Evolutionary conservation across 495 filamentous ascomycete genomes (phyloP).

Genomic region (Aspergillus conjunctus): DNA sequence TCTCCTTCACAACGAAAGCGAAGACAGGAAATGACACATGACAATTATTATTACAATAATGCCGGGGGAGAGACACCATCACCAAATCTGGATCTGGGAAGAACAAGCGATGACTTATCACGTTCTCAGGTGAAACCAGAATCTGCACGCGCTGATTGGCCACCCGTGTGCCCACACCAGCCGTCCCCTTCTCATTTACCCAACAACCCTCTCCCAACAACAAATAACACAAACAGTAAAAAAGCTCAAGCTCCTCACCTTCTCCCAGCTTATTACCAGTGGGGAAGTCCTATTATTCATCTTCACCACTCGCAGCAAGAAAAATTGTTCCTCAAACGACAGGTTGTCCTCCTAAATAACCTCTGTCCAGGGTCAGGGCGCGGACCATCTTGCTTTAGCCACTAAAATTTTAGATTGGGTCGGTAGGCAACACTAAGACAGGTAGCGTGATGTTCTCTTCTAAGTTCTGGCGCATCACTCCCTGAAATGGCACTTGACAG

Average conservation of each 20-base stretch:
- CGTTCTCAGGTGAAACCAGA: not conserved
- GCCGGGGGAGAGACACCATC: not conserved
- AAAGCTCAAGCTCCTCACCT: not conserved
- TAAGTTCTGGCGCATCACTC: slow-evolving; percentile 7
- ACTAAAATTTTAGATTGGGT: slow-evolving; percentile 9
- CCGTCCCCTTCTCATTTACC: slow-evolving; percentile 3
- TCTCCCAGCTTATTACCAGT: slow-evolving; percentile 1
- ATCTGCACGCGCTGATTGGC: slow-evolving; percentile 12
- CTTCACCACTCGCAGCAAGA: not conserved
- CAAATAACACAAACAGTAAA: not conserved
- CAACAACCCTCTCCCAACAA: slow-evolving; percentile 5
- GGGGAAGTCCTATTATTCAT: slow-evolving; percentile 16
- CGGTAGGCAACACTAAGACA: slow-evolving; percentile 10
- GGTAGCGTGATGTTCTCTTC: slow-evolving; percentile 13
- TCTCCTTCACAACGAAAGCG: too few relatives aligned
- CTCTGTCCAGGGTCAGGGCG: slow-evolving; percentile 11
- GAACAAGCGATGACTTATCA: slow-evolving; percentile 3
- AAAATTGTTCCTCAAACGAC: not conserved
- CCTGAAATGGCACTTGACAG: not conserved
- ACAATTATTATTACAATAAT: too few relatives aligned
- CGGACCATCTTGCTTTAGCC: slow-evolving; percentile 15
- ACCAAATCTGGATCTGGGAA: slow-evolving; percentile 8
- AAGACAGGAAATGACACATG: too few relatives aligned
- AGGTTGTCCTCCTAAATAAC: slow-evolving; percentile 2
- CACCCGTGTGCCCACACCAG: not conserved